phyloP scores from a whole-genome alignment of 1,284 basidiomycete genomes.

The Malassezia yamatoensis region DNA sequence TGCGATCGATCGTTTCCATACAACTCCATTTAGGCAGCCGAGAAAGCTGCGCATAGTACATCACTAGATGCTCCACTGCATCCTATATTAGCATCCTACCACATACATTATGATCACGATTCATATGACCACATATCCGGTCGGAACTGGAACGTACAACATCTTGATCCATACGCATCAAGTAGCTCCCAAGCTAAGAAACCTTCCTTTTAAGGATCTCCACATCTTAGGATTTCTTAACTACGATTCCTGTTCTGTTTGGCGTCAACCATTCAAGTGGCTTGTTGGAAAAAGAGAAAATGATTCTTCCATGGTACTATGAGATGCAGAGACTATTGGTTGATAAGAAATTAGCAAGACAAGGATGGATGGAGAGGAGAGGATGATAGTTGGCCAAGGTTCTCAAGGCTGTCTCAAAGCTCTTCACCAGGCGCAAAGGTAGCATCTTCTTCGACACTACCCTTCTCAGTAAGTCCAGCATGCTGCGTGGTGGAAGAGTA shows the following conservation, averaged over 20 bases:
- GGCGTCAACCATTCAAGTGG: too few species aligned
- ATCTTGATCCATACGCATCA: neutral
- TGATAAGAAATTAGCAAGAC: too few species aligned
- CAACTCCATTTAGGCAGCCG: conserved; percentile 4
- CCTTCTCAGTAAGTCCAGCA: conserved; percentile 40
- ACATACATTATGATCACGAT: conserved; percentile 11
- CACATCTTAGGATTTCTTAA: too few species aligned
- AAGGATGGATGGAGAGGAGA: neutral
- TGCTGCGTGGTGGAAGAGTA: conserved; percentile 34
- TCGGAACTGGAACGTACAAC: neutral
- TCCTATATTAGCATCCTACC: neutral
- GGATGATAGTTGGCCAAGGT: neutral
- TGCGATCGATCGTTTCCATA: conserved; percentile 5
- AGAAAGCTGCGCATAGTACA: conserved; percentile 3
- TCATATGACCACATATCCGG: conserved; percentile 17
- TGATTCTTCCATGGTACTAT: too few species aligned
- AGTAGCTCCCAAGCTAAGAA: too few species aligned
- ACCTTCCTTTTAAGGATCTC: too few species aligned
- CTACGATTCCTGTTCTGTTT: too few species aligned
- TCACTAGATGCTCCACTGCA: conserved; percentile 10
- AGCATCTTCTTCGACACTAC: conserved; percentile 34
- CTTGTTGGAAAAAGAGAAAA: too few species aligned
- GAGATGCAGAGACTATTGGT: too few species aligned
- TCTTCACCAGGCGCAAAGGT: conserved; percentile 31
- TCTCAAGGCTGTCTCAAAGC: neutral